Conservation (phyloP, 148 eudicot genomes). For the Persicaria maculosa region DNA sequence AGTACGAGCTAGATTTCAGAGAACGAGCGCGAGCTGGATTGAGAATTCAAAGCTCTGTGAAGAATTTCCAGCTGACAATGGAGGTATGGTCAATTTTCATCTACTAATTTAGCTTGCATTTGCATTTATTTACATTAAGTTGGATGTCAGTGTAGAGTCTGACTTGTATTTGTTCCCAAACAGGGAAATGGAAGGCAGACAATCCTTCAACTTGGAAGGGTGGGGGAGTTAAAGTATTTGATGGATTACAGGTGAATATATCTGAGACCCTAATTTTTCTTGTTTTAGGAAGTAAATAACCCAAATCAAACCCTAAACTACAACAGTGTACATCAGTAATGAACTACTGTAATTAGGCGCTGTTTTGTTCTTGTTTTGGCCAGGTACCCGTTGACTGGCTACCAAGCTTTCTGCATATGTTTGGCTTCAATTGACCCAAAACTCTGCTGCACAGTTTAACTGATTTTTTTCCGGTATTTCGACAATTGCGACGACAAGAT, state of each 20-base stretch:
- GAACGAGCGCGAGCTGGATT: conserved; percentile 65
- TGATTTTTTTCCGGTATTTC: too few species aligned
- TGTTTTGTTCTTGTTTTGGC: background rate
- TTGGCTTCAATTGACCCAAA: conserved; percentile 91
- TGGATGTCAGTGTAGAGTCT: background rate
- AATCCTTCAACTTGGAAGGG: conserved; percentile 72
- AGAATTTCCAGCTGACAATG: conserved; percentile 79
- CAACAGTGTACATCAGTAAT: background rate
- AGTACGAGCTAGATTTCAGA: conserved; percentile 89
- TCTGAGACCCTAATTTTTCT: background rate
- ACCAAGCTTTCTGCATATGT: conserved; percentile 89
- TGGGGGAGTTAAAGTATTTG: conserved; percentile 60
- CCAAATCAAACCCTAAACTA: background rate
- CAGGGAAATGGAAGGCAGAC: conserved; percentile 72
- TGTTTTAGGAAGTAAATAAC: background rate
- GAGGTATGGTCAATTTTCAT: conserved; percentile 36
- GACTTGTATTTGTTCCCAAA: conserved; percentile 1
- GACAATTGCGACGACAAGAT: too few species aligned
- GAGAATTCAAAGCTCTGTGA: conserved; percentile 69
- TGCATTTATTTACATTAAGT: background rate
- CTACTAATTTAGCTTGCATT: background rate
- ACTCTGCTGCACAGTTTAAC: conserved; percentile 75
- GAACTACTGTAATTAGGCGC: background rate
- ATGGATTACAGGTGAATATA: conserved; percentile 69
- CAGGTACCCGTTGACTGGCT: conserved; percentile 91